phyloP scores from a whole-genome alignment of 768 basidiomycete genomes.

The Wakefieldia striispora region DNA sequence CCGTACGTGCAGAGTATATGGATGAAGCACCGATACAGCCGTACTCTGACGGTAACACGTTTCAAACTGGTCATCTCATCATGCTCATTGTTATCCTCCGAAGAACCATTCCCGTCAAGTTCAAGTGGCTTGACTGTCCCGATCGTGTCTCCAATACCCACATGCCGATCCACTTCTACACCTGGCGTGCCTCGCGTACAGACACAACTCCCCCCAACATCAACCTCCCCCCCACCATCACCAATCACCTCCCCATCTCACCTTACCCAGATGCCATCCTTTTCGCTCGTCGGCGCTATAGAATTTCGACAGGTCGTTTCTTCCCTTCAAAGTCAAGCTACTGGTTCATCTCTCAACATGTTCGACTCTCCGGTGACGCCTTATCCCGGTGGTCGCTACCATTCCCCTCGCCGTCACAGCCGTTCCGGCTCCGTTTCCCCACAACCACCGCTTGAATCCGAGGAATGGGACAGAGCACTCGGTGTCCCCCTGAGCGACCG shows the following conservation, averaged over 20 bases:
- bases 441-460: conserved; percentile 26
- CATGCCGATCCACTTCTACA: conserved; percentile 40
- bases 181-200: conserved; percentile 39
- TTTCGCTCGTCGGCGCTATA: conserved; percentile 91
- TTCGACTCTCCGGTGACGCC: conserved; percentile 72
- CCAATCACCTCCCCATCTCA: conserved; percentile 40
- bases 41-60: conserved; percentile 65
- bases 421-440: conserved; percentile 34
- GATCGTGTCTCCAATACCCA: conserved; percentile 32
- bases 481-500: conserved; percentile 54
- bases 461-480: conserved; percentile 52
- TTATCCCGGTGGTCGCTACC: conserved; percentile 75
- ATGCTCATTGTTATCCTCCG: conserved; percentile 3
- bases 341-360: conserved; percentile 51
- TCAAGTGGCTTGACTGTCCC: conserved; percentile 14
- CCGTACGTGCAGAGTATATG: conserved; percentile 58
- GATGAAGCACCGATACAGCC: conserved; percentile 44
- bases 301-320: conserved; percentile 93
- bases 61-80: not conserved
- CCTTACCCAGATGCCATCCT: conserved; percentile 65
- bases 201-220: conserved; percentile 40
- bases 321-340: conserved; percentile 69
- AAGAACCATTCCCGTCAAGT: conserved; percentile 10
- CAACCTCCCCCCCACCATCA: conserved; percentile 48
- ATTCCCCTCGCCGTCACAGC: conserved; percentile 34